phyloP scores from a whole-genome alignment of 345 rosid genomes.

The Leavenworthia alabamica region DNA sequence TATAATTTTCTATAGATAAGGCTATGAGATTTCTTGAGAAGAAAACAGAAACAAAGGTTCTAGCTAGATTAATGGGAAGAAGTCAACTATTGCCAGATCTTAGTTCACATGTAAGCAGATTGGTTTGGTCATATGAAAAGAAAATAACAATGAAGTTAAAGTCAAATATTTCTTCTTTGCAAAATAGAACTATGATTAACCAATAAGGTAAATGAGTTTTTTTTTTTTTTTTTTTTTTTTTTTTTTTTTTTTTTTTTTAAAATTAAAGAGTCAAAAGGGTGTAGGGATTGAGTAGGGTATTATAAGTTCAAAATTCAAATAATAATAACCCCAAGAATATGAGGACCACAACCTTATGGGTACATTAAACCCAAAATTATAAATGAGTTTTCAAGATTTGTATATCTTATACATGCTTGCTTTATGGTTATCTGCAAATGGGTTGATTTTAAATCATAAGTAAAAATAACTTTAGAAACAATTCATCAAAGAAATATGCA shows the following conservation, averaged over 20 bases:
- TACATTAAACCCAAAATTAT: constrained; percentile 33
- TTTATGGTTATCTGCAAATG: constrained; percentile 37
- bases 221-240: too few species aligned
- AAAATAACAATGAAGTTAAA: background rate
- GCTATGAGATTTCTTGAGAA: too few species aligned
- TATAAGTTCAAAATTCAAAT: constrained; percentile 38
- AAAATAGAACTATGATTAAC: constrained; percentile 9
- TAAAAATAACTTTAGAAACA: background rate
- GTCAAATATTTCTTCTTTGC: constrained; percentile 15
- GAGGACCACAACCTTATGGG: constrained; percentile 67
- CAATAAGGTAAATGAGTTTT: background rate
- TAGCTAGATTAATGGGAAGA: background rate
- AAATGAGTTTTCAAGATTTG: constrained; percentile 29
- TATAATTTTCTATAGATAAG: too few species aligned
- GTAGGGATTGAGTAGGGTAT: constrained; percentile 27
- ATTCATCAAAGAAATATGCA: constrained; percentile 25
- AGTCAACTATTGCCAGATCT: constrained; percentile 8
- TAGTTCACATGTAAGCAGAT: too few species aligned
- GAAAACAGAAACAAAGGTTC: too few species aligned
- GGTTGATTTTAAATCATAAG: constrained; percentile 20
- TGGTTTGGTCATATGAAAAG: background rate
- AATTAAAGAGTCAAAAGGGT: constrained; percentile 28
- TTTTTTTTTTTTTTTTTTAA: constrained; percentile 26
- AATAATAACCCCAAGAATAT: constrained; percentile 39
- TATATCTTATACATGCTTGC: constrained; percentile 56